Evolutionary conservation across 306 rosid genomes (phyloP), one percentile per base, ranked within the genome.

Genomic region (Quercus ilex): DNA sequence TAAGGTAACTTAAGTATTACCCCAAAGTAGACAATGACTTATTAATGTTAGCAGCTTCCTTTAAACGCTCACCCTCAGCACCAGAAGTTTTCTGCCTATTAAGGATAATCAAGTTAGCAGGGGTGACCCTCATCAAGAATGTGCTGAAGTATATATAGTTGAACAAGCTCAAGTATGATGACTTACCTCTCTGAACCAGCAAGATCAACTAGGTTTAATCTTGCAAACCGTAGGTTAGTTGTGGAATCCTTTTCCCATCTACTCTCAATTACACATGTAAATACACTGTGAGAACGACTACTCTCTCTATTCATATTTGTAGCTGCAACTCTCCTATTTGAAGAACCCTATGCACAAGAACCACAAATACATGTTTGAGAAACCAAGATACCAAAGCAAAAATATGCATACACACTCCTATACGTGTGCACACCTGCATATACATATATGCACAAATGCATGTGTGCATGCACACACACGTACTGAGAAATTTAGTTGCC

Each of bases 281-380:
- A 93, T 70, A 95, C 99, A 87, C 98, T 85, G 79, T 95, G 99
- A 26, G 98, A 95, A 82, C 99, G 91, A 80, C 99, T 95, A 86
- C 99, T 95, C 77, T 95, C 99, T 86, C 99, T 89, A 71, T 95
- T 95, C 99, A 95, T 95, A 69, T 95, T 95, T 60, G 99, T 95
- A 43, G 98, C 92, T 59, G 99, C 99, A 81, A 95, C 99, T 87
- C 89, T 95, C 83, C 99, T 86, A 89, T 95, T 95, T 83, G 95
- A 89, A 76, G 98, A 91, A 62, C 99, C 99, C 99, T 95, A 71
- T 49, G 86, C 20, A 69, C 78, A 78, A 79, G 26, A 82, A 85
- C 76, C 64, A 82, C 79, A 43, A 62, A 73, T 86, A 33, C 25
- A 31, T 18, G 49, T 67, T 30, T 65, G 46, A 65, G 71, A 65